Percentiles rank a stretch among this genome's conserved stretches.
phyloP scores from a whole-genome alignment of 768 basidiomycete genomes.

The Crepidotus variabilis region DNA sequence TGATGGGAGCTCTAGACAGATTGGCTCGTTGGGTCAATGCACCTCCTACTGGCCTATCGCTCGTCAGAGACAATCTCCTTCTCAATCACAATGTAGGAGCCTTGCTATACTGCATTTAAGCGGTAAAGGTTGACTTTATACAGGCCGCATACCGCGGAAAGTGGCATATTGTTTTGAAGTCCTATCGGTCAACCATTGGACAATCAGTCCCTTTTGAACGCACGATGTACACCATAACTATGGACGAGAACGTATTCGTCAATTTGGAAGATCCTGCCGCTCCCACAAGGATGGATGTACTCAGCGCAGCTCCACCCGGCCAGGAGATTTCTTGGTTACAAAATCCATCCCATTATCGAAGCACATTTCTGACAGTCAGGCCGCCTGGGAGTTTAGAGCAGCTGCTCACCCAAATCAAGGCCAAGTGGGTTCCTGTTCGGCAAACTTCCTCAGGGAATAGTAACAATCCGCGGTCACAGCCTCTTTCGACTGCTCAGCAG shows the following conservation, averaged over 20 bases:
- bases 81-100: conserved; percentile 61
- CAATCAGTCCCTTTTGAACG: conserved; percentile 54
- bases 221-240: conserved; percentile 71
- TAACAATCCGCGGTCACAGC: conserved; percentile 21
- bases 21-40: conserved; percentile 82
- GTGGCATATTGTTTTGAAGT: conserved; percentile 70
- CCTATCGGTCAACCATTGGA: conserved; percentile 72
- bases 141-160: conserved; percentile 59
- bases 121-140: conserved; percentile 10
- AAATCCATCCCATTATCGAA: conserved; percentile 64
- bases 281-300: conserved; percentile 61
- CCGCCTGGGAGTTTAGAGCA: conserved; percentile 77
- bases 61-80: conserved; percentile 65
- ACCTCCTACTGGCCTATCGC: conserved; percentile 65
- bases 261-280: conserved; percentile 73
- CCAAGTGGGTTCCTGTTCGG: conserved; percentile 71
- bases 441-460: conserved; percentile 28
- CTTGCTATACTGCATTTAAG: conserved; percentile 13
- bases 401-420: conserved; percentile 66
- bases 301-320: conserved; percentile 38
- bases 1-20: conserved; percentile 28
- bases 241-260: conserved; percentile 80
- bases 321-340: conserved; percentile 40
- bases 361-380: conserved; percentile 70
- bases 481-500: conserved; percentile 52